These are phyloP conservation scores for Sporisorium scitamineum DNA, from an alignment of 1,284 basidiomycete species.

Conservation along the genomic window DNA sequence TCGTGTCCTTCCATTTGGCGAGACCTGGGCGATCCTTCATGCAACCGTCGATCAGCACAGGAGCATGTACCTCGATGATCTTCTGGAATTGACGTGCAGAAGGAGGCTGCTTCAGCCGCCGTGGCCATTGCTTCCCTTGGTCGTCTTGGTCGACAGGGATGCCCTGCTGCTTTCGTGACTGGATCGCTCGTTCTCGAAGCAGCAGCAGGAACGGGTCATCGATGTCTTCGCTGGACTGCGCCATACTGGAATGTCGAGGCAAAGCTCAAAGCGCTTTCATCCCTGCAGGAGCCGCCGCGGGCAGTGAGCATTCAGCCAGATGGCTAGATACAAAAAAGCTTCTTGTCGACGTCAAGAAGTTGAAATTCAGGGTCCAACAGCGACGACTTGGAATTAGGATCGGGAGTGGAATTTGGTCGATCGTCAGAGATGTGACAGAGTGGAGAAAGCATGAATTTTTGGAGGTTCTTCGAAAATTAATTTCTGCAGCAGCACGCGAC, in stretches of 20 bases:
- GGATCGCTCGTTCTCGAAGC: slow-evolving; percentile 29
- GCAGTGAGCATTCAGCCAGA: neutral
- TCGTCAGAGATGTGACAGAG: neutral
- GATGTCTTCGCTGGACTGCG: neutral
- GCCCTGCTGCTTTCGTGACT: slow-evolving; percentile 17
- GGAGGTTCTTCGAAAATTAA: neutral
- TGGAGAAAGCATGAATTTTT: neutral
- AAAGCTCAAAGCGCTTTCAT: neutral
- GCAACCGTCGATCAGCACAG: slow-evolving; percentile 45
- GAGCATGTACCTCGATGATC: slow-evolving; percentile 40
- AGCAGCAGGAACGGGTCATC: slow-evolving; percentile 41
- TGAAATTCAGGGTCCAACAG: neutral
- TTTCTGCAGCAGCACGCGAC: neutral
- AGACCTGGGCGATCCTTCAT: slow-evolving; percentile 26
- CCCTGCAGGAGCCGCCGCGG: neutral
- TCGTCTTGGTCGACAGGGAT: slow-evolving; percentile 19
- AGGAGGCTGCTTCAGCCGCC: slow-evolving; percentile 18
- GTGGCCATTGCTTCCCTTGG: slow-evolving; percentile 14
- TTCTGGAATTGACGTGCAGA: slow-evolving; percentile 13
- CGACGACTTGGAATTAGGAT: neutral
- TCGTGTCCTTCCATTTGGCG: slow-evolving; percentile 48
- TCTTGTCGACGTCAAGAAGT: neutral
- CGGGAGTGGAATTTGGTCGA: neutral
- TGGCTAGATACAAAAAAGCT: neutral
- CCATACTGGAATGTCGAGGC: neutral